A percentile compares a stretch with the other conserved stretches of the same genome.
Conservation (phyloP, 2,329 filamentous ascomycete species). For the Colletotrichum noveboracense region DNA sequence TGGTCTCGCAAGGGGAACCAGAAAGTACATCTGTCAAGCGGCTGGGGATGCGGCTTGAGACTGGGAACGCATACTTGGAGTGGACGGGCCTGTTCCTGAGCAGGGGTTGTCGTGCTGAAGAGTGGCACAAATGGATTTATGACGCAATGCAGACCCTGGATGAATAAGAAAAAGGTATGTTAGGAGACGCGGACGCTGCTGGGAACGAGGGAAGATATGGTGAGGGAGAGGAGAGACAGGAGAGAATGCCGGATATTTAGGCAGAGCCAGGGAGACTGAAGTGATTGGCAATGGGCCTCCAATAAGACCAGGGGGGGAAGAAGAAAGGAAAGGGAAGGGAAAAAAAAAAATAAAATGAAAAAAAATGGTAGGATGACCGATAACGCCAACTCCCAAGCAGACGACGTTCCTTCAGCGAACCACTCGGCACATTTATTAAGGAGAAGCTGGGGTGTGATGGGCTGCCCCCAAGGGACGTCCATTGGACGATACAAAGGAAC, state of each 20-base stretch:
- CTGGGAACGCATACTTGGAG: constrained; percentile 10
- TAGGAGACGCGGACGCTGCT: not conserved
- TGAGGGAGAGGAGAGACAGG: constrained; percentile 16
- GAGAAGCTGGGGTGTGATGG: constrained; percentile 25
- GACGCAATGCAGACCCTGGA: constrained; percentile 7
- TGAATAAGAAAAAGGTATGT: not conserved
- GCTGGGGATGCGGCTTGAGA: constrained; percentile 9
- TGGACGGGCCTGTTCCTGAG: not conserved
- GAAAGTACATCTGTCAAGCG: constrained; percentile 2
- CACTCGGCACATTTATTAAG: constrained; percentile 25
- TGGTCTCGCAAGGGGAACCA: constrained; percentile 5
- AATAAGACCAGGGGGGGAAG: not conserved
- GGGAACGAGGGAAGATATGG: not conserved
- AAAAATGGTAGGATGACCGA: not conserved
- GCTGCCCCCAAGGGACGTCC: constrained; percentile 9
- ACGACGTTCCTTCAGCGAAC: constrained; percentile 10
- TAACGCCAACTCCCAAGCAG: constrained; percentile 8
- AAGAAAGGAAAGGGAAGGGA: not conserved
- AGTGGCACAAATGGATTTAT: constrained; percentile 7
- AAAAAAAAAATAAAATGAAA: not conserved
- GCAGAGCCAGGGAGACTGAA: constrained; percentile 13
- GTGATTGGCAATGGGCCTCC: constrained; percentile 19
- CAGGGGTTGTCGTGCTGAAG: not conserved
- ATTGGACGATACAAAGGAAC: constrained; percentile 12
- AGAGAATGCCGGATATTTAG: constrained; percentile 22